Base-by-base conservation (phyloP, 2,329 filamentous ascomycete genomes). In the Trichoderma gracile region DNA sequence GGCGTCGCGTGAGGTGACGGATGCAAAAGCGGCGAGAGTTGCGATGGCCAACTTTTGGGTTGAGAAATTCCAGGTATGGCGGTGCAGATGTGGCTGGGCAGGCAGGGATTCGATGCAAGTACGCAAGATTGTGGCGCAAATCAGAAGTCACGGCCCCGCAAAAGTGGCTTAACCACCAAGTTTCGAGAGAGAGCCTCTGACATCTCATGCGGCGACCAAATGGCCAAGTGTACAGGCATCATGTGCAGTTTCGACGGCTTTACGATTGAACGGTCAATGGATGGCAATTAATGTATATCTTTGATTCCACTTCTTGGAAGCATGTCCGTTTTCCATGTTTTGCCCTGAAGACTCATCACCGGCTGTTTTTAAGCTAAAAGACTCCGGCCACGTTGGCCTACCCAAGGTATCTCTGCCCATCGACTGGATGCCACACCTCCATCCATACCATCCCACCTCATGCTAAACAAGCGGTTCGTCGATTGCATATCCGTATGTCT, bases 61-160 rank as follows among this genome's bases (percentile, higher is more conserved):
- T n/a, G 67, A 73, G 73, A 74, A 74, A 75, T 75, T 77, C 70
- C 69, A 72, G 66, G 71, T 73, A 73, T 70, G 68, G 70, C 64
- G 68, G 66, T 67, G 69, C 64, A 54, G 59, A 4, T 61, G 60
- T 63, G 60, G 60, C 60, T 63, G 50, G 40, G 57, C 33, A 33
- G 17, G 14, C 50, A 43, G n/a, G 47, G 46, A 33, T 25, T 10
- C 30, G 27, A 27, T 27, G 27, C 27, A 27, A n/a, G 8, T 27
- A n/a, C 7, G 14, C 12, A 17, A 17, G 19, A 17, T 3, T 38
- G n/a, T 25, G 12, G 30, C n/a, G 45, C 25, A 21, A 46, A 23
- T 30, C 42, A 7, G 2, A 19, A 27, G 33, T 38, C 40, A 5
- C 15, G n/a, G 23, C 53, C 45, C 42, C 38, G 38, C 33, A 33